Conservation (phyloP, 208 protist species). For the Acanthamoeba triangularis region DNA sequence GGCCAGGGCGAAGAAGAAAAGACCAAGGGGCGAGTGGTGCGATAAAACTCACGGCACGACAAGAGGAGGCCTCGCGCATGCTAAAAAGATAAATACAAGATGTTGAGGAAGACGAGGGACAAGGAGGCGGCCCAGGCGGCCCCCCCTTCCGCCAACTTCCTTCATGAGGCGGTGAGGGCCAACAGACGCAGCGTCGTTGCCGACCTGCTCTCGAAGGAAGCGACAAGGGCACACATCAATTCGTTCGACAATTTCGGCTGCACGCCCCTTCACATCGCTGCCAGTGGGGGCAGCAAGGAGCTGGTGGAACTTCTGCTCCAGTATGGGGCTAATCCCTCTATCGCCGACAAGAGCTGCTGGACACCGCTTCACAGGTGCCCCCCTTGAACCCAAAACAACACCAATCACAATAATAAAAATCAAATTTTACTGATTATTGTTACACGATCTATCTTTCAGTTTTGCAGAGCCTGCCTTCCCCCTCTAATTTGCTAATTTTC, state of each 20-base stretch:
- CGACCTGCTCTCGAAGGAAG: background rate
- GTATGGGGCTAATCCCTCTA: conserved; percentile 12
- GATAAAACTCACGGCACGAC: too few species aligned
- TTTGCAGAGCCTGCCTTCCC: background rate
- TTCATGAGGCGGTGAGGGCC: conserved; percentile 56
- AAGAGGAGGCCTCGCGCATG: too few species aligned
- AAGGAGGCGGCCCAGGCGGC: background rate
- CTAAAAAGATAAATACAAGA: background rate
- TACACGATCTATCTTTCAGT: too few species aligned
- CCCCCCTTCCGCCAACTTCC: background rate
- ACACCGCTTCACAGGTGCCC: conserved; percentile 63
- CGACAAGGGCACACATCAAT: background rate
- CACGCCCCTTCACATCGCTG: conserved; percentile 76
- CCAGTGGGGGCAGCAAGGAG: background rate
- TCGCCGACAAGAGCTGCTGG: conserved; percentile 59
- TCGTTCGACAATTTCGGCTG: conserved; percentile 37
- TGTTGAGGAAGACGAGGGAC: conserved; percentile 23
- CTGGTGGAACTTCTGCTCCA: conserved; percentile 43
- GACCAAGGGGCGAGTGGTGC: too few species aligned
- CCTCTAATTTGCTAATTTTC: background rate
- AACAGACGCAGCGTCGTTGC: background rate
- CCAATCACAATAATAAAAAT: too few species aligned
- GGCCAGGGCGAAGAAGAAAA: too few species aligned
- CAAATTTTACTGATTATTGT: too few species aligned
- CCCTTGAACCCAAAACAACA: background rate